Evolutionary conservation across 1,139 yeast species (phyloP).

Genomic region (Lodderomyces parapsilosis): DNA sequence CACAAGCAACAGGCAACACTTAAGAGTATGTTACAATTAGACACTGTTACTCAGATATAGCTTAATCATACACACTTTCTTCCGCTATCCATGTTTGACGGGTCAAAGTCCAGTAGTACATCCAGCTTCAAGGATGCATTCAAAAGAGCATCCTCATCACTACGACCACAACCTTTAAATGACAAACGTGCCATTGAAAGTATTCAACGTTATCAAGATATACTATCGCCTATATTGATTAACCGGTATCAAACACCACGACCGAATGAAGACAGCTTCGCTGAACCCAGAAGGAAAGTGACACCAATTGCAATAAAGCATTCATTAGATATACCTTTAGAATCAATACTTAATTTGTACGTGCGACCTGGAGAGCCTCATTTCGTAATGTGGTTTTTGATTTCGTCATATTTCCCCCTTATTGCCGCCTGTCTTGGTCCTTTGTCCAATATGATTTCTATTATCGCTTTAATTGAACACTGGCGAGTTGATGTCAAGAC

Average conservation of each 20-base stretch:
- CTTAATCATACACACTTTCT: neutral
- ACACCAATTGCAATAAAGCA: slow-evolving; percentile 23
- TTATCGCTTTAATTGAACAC: slow-evolving; percentile 67
- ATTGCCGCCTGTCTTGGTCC: slow-evolving; percentile 79
- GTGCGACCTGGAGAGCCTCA: slow-evolving; percentile 47
- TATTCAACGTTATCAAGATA: slow-evolving; percentile 15
- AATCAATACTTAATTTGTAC: slow-evolving; percentile 27
- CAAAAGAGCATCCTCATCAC: slow-evolving; percentile 6
- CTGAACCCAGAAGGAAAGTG: neutral
- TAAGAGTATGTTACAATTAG: neutral
- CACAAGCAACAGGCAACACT: too few species aligned
- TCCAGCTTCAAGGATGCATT: slow-evolving; percentile 5
- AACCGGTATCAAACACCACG: slow-evolving; percentile 6
- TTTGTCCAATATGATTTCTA: slow-evolving; percentile 66
- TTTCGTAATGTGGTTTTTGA: slow-evolving; percentile 57
- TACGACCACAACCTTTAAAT: slow-evolving; percentile 10
- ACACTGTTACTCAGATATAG: neutral
- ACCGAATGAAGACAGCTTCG: neutral
- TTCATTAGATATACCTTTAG: slow-evolving; percentile 33
- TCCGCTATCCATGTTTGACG: neutral
- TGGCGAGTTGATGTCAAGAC: slow-evolving; percentile 50
- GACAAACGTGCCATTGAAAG: slow-evolving; percentile 4
- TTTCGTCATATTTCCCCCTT: slow-evolving; percentile 69
- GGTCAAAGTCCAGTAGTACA: neutral
- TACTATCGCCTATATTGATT: slow-evolving; percentile 16